These are phyloP conservation scores for Pseudopediastrum boryanum DNA, from an alignment of 139 green algal species.

Conservation along the genomic window DNA sequence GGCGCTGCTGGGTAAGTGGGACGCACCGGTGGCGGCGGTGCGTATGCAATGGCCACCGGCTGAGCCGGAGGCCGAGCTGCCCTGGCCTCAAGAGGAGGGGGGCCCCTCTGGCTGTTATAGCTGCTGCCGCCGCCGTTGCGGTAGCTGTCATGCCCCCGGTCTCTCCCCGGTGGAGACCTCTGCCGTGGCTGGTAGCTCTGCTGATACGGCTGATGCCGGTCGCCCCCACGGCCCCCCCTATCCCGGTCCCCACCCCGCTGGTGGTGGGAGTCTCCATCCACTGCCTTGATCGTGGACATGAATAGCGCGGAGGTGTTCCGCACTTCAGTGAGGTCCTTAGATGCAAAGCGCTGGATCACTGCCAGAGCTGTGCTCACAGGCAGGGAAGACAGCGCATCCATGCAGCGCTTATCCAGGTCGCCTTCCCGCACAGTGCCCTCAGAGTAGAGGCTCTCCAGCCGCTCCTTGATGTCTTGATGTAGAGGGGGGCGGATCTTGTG, in stretches of 20 bases:
- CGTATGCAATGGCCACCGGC: not conserved
- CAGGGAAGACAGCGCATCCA: constrained; percentile 29
- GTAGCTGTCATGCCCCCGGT: not conserved
- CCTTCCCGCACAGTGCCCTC: not conserved
- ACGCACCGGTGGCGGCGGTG: not conserved
- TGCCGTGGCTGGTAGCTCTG: not conserved
- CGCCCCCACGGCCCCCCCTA: not conserved
- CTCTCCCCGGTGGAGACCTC: not conserved
- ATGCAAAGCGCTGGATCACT: constrained; percentile 20
- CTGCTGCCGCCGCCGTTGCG: not conserved
- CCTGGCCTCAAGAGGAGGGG: too few relatives aligned
- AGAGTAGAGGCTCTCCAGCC: not conserved
- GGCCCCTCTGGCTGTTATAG: not conserved
- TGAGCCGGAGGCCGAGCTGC: too few relatives aligned
- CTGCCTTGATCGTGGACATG: constrained; percentile 43
- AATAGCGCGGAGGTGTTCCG: constrained; percentile 50
- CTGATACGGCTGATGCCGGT: not conserved
- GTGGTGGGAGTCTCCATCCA: not conserved
- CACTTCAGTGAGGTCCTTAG: constrained; percentile 38
- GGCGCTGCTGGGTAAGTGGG: not conserved
- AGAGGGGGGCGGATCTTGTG: not conserved
- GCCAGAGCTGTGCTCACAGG: not conserved
- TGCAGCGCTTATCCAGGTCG: constrained; percentile 41
- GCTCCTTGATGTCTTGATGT: not conserved
- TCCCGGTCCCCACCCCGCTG: not conserved